Conservation (phyloP, 306 rosid species). For the Lupinus albus region DNA sequence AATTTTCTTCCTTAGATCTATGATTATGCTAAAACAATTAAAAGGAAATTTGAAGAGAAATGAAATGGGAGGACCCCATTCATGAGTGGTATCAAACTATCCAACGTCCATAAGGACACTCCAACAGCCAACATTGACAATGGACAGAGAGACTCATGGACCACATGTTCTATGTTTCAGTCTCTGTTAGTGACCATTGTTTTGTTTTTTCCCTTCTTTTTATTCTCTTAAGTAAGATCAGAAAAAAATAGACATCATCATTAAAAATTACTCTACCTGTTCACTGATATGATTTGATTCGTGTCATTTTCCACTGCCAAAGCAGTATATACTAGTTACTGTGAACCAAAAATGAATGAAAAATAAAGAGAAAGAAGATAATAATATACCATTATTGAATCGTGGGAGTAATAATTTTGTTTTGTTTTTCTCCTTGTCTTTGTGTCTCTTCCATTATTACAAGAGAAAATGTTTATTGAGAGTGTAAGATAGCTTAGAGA, state of each 20-base stretch:
- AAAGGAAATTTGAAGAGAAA: too few relatives aligned
- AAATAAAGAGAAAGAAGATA: background rate
- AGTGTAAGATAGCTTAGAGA: too few relatives aligned
- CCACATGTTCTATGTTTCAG: too few relatives aligned
- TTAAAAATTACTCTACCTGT: background rate
- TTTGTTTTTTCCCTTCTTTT: too few relatives aligned
- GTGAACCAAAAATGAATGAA: background rate
- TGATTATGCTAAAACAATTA: too few relatives aligned
- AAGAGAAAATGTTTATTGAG: too few relatives aligned
- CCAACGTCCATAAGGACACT: background rate
- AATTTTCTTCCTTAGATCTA: too few relatives aligned
- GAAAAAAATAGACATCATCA: background rate
- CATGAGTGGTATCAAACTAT: background rate
- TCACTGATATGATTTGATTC: background rate
- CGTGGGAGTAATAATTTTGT: constrained; percentile 53
- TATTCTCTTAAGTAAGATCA: background rate
- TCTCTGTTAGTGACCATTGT: background rate
- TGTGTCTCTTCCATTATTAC: too few relatives aligned
- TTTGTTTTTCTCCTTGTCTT: background rate
- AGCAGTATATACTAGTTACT: background rate
- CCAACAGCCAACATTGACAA: background rate
- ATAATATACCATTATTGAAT: constrained; percentile 38
- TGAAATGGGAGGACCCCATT: constrained; percentile 30
- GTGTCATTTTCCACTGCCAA: background rate
- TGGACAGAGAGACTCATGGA: too few relatives aligned